Percentiles rank a stretch among this genome's conserved stretches.
Evolutionary conservation across 208 protist genomes (phyloP).

Genomic region (Trypanosoma platydactyli): DNA sequence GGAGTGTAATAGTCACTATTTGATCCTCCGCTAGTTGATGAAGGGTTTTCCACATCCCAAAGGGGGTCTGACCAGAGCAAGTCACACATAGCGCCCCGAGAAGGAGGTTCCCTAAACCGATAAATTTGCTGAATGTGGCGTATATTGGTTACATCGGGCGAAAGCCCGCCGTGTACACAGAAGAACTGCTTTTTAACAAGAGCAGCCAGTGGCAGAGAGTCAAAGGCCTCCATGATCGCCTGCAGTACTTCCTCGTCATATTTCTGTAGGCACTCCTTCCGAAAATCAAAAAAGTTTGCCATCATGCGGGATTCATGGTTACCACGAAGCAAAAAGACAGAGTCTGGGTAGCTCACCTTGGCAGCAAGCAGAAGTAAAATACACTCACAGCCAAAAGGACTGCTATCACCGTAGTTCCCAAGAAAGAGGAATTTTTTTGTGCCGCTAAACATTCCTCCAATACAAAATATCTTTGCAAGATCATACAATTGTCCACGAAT

Average conservation of each 20-base stretch:
- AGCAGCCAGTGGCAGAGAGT: slow-evolving; percentile 97
- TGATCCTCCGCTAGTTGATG: slow-evolving; percentile 75
- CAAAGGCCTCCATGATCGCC: slow-evolving; percentile 83
- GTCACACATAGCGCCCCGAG: slow-evolving; percentile 98
- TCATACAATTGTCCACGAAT: slow-evolving; percentile 95
- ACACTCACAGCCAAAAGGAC: slow-evolving; percentile 97
- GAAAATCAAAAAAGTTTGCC: slow-evolving; percentile 90
- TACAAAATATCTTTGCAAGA: slow-evolving; percentile 77
- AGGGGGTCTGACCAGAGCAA: slow-evolving; percentile 99
- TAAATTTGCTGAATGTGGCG: slow-evolving; percentile 93
- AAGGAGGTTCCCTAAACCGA: slow-evolving; percentile 97
- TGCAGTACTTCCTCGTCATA: slow-evolving; percentile 76
- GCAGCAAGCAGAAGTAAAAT: slow-evolving; percentile 95
- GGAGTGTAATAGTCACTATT: slow-evolving; percentile 64
- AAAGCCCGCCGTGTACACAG: slow-evolving; percentile 98
- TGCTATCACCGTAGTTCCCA: slow-evolving; percentile 98
- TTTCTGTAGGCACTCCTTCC: slow-evolving; percentile 93
- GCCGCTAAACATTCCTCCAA: slow-evolving; percentile 50
- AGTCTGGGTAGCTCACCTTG: slow-evolving; percentile 91
- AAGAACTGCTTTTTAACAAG: slow-evolving; percentile 98
- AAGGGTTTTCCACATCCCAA: slow-evolving; percentile 85
- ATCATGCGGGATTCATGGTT: slow-evolving; percentile 90
- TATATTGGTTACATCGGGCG: slow-evolving; percentile 93
- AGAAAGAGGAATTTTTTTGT: slow-evolving; percentile 98
- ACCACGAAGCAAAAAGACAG: slow-evolving; percentile 93